Percentiles rank a stretch among this genome's conserved stretches.
phyloP scores from a whole-genome alignment of 768 basidiomycete species.

The Mycena indigotica region DNA sequence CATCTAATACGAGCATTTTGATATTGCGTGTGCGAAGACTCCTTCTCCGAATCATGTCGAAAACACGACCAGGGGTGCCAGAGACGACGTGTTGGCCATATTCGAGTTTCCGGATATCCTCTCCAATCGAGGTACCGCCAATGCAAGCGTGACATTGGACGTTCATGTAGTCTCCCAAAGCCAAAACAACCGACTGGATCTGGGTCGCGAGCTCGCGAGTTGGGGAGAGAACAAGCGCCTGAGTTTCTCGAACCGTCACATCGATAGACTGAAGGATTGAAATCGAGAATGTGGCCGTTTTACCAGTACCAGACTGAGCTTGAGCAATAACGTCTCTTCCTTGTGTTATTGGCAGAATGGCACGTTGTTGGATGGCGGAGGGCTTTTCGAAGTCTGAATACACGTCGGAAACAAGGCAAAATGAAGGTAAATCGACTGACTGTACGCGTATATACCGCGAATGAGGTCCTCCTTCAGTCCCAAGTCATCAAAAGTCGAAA shows the following conservation, averaged over 20 bases:
- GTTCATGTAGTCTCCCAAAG: conserved; percentile 98
- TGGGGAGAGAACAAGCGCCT: conserved; percentile 94
- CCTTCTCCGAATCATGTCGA: conserved; percentile 97
- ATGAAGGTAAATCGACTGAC: conserved; percentile 45
- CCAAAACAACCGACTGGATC: conserved; percentile 95
- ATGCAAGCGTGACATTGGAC: conserved; percentile 99
- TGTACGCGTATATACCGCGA: conserved; percentile 97
- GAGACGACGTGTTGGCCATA: conserved; percentile 98
- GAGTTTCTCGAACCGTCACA: conserved; percentile 89
- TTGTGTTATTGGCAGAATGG: conserved; percentile 93
- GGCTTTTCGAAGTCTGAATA: conserved; percentile 88
- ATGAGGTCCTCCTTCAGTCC: conserved; percentile 93
- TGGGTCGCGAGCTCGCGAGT: conserved; percentile 99
- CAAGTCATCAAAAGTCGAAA: conserved; percentile 89
- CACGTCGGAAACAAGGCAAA: conserved; percentile 1
- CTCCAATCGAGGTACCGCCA: conserved; percentile 94
- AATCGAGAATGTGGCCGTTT: conserved; percentile 99
- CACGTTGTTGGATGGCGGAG: conserved; percentile 97
- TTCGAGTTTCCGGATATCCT: conserved; percentile 96
- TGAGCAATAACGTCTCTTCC: conserved; percentile 98
- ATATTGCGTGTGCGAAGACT: conserved; percentile 93
- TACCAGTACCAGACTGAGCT: conserved; percentile 98
- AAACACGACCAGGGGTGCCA: conserved; percentile 96
- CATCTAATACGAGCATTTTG: conserved; percentile 95
- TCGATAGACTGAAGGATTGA: conserved; percentile 98